Evolutionary conservation across 208 protist species (phyloP), one percentile per base, ranked within the genome.

Genomic region (Borovskyia barvae): DNA sequence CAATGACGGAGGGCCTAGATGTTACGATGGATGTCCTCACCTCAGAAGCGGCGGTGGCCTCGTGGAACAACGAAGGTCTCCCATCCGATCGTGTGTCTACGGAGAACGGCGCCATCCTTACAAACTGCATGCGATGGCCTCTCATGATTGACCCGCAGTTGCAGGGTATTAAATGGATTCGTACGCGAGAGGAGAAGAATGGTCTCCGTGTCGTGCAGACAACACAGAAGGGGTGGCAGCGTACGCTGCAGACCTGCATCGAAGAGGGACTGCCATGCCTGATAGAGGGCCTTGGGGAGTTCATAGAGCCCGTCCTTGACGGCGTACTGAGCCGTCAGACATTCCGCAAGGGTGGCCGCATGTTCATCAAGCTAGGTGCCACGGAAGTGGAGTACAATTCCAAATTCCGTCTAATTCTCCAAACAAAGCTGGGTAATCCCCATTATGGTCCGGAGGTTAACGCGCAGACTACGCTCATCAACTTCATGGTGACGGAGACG

Each of bases 391-490:
- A 96, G 72, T 98, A 98, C 70, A 96, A 99, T 67, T 36, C 56
- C 22, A 97, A 98, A 22, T 99, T 99, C 85, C 84, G 88, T 33
- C 80, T 99, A 22, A 97, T 97, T 63, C 75, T 99, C 41, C 97
- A 99, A 82, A 99, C 98, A 19, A 99, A 99, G 77, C 79, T 99
- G 41, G 82, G 93, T 36, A 99, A 99, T 66, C 98, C 98, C n/a
- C 96, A 98, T 66, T 99, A 99, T 82, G 94, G 97, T 37, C 98
- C 98, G n/a, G 98, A 99, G 81, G 95, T 99, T 49, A 97, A 98
- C 71, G 97, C 97, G 9, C 97, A 99, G 80, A 97, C 95, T 26
- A 99, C 98, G 5, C 66, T 99, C 24, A 98, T 99, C 76, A 99
- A 99, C 85, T 99, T 99, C 74, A 99, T 98, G 81, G 97, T 99